A percentile compares a stretch with the other conserved stretches of the same genome.
phyloP scores from a whole-genome alignment of 495 filamentous ascomycete species.

The Aspergillus coremiiformis region DNA sequence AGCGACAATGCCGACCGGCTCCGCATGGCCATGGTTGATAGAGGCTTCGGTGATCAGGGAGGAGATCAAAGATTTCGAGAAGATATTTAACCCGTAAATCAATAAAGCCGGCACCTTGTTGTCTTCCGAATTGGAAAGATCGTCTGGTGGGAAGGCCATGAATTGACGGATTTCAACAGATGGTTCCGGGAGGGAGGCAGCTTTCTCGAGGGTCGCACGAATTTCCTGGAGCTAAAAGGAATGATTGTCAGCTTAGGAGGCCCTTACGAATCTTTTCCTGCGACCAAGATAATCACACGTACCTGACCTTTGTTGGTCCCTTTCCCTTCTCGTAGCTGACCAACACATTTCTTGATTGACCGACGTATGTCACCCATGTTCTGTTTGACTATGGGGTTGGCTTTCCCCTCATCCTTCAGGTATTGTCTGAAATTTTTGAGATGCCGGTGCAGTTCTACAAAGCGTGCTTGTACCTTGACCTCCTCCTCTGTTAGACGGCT shows the following conservation, averaged over 20 bases:
- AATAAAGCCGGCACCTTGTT: conserved; percentile 63
- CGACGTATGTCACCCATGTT: conserved; percentile 70
- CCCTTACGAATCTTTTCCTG: neutral
- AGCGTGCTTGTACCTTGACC: conserved; percentile 47
- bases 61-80: conserved; percentile 66
- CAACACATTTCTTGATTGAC: conserved; percentile 60
- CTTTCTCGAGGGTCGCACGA: conserved; percentile 37
- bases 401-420: conserved; percentile 40
- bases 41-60: conserved; percentile 72
- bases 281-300: conserved; percentile 1
- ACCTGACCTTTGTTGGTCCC: conserved; percentile 52
- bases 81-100: conserved; percentile 75
- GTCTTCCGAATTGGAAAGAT: conserved; percentile 43
- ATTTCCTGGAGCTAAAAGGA: conserved; percentile 41
- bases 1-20: conserved; percentile 72
- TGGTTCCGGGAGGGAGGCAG: conserved; percentile 41
- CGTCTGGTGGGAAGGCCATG: conserved; percentile 49
- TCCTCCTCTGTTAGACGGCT: conserved; percentile 23
- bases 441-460: conserved; percentile 60
- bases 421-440: conserved; percentile 65
- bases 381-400: conserved; percentile 51
- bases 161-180: conserved; percentile 61
- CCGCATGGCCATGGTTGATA: conserved; percentile 61
- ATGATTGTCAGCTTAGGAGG: neutral
- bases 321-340: conserved; percentile 61